A percentile compares a stretch with the other conserved stretches of the same genome.
phyloP scores from a whole-genome alignment of 192 early-diverging fungal species.

The Dispira simplex region DNA sequence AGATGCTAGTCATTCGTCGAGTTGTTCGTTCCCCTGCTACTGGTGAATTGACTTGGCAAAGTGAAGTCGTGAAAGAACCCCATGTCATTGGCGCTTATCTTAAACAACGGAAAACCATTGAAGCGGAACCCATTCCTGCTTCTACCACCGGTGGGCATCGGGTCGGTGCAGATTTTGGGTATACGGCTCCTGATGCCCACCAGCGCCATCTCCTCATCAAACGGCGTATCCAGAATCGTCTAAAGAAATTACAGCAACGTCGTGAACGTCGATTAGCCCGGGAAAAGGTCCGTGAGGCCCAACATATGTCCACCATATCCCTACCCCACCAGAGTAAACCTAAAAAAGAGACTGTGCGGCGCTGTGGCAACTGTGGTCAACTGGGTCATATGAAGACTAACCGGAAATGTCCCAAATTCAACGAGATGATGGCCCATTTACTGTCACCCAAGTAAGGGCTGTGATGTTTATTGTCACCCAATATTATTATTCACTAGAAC shows the following conservation, averaged over 20 bases:
- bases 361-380: conserved; percentile 67
- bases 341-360: conserved; percentile 48
- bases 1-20: conserved; percentile 22
- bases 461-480: background rate
- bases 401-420: conserved; percentile 52
- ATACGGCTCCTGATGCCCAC: background rate
- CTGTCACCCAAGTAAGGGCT: background rate
- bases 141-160: background rate
- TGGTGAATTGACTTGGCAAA: conserved; percentile 54
- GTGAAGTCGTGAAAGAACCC: conserved; percentile 67
- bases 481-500: background rate
- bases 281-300: conserved; percentile 19
- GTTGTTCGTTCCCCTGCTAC: conserved; percentile 29
- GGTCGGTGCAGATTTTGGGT: no score
- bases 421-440: conserved; percentile 18
- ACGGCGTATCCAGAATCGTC: conserved; percentile 39
- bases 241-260: conserved; percentile 45
- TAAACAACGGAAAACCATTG: conserved; percentile 67
- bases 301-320: conserved; percentile 32
- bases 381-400: conserved; percentile 83
- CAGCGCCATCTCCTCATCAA: conserved; percentile 6
- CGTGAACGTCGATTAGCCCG: conserved; percentile 33
- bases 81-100: conserved; percentile 84
- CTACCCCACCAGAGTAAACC: conserved; percentile 33
- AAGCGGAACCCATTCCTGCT: conserved; percentile 27